phyloP scores from a whole-genome alignment of 768 basidiomycete genomes.

The Cystobasidiopsis lactophilus region DNA sequence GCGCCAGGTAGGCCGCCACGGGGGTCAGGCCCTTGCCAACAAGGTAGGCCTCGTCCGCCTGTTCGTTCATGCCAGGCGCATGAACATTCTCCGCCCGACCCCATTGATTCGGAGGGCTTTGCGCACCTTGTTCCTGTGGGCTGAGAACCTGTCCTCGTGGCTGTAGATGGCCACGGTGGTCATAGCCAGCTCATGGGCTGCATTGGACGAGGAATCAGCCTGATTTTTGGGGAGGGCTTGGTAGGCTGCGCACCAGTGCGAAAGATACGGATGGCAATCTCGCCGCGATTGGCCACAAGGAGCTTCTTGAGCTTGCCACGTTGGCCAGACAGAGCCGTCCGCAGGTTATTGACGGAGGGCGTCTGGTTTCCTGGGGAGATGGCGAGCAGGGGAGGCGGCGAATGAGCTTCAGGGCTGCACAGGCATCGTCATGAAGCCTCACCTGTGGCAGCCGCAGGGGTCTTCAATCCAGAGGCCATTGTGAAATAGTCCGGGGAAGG shows the following conservation, averaged over 20 bases:
- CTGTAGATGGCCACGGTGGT: constrained; percentile 98
- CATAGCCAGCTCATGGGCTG: constrained; percentile 96
- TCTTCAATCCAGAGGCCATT: no score
- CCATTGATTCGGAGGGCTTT: no score
- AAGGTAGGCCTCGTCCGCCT: constrained; percentile 97
- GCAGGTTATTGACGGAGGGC: neutral
- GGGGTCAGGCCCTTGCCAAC: constrained; percentile 92
- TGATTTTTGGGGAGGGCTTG: no score
- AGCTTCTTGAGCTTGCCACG: neutral
- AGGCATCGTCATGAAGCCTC: no score
- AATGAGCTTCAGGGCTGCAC: no score
- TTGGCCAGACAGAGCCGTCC: neutral
- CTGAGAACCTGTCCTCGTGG: constrained; percentile 82
- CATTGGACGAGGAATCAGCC: constrained; percentile 31
- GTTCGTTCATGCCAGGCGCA: neutral
- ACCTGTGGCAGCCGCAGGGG: no score
- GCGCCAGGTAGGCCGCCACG: constrained; percentile 87
- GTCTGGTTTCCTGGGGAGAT: neutral
- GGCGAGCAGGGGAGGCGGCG: no score
- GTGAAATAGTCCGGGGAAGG: no score
- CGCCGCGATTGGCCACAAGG: constrained; percentile 21
- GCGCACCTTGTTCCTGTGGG: constrained; percentile 82
- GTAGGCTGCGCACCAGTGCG: constrained; percentile 11
- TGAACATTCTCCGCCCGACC: neutral
- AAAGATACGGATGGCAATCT: constrained; percentile 98